Evolutionary conservation across 2,329 filamentous ascomycete species (phyloP).

Genomic region (Endocalyx cinctus): DNA sequence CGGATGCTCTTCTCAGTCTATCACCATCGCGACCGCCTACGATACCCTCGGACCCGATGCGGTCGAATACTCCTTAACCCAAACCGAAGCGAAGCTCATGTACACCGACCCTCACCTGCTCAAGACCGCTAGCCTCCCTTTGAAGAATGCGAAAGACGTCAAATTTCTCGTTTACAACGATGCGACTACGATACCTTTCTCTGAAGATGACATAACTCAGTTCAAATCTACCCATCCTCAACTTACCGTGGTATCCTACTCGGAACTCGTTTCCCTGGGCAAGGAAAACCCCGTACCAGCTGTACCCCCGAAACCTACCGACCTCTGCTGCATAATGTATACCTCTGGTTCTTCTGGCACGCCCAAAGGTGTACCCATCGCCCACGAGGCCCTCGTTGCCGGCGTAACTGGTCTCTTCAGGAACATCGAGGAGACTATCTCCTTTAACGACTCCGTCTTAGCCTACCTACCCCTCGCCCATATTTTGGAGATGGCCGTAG

Average conservation of each 20-base stretch:
- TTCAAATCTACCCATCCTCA: conserved; percentile 54
- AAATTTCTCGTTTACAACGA: conserved; percentile 62
- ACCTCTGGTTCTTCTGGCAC: conserved; percentile 87
- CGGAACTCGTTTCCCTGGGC: conserved; percentile 52
- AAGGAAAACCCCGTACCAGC: conserved; percentile 67
- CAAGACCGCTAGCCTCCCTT: conserved; percentile 51
- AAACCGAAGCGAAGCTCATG: conserved; percentile 77
- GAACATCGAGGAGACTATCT: conserved; percentile 73
- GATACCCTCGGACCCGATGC: conserved; percentile 85
- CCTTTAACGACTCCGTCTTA: conserved; percentile 72
- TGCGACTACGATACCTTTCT: conserved; percentile 43
- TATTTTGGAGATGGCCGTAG: conserved; percentile 93
- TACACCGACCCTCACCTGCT: conserved; percentile 80
- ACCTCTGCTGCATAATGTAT: conserved; percentile 80
- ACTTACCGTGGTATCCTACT: conserved; percentile 48
- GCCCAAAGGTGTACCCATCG: conserved; percentile 83
- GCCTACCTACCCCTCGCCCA: conserved; percentile 93
- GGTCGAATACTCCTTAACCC: conserved; percentile 77
- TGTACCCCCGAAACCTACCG: conserved; percentile 66
- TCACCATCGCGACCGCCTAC: conserved; percentile 91
- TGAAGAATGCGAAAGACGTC: conserved; percentile 53
- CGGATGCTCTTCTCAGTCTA: conserved; percentile 72
- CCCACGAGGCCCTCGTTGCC: conserved; percentile 74
- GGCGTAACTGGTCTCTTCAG: conserved; percentile 77
- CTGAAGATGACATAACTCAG: conserved; percentile 46